phyloP scores from a whole-genome alignment of 306 rosid genomes.

The Ochetophila trinervis region DNA sequence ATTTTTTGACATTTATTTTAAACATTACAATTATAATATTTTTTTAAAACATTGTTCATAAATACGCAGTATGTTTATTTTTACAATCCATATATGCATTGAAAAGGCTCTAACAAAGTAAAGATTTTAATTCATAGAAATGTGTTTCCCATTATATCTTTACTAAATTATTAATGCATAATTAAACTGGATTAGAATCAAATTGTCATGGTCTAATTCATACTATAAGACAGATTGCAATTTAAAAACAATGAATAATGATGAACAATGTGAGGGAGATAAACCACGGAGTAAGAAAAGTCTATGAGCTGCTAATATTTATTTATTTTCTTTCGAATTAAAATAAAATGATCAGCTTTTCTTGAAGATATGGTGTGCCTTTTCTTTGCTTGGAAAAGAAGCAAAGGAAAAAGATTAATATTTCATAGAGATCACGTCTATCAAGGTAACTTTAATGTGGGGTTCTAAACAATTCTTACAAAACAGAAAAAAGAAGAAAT shows the following conservation, averaged over 20 bases:
- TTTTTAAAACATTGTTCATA: too few species aligned
- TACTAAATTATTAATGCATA: too few species aligned
- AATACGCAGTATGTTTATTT: too few species aligned
- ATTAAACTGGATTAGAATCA: too few species aligned
- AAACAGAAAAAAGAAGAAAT: background rate
- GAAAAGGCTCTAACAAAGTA: too few species aligned
- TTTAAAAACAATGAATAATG: background rate
- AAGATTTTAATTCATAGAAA: too few species aligned
- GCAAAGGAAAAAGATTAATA: conserved; percentile 4
- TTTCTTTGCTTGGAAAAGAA: conserved; percentile 24
- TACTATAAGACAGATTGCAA: background rate
- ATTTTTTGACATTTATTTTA: too few species aligned
- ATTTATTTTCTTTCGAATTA: background rate
- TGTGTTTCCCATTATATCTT: too few species aligned
- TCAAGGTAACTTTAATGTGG: background rate
- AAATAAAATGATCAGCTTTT: background rate
- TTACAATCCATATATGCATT: too few species aligned
- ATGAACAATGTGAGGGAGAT: background rate
- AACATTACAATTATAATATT: too few species aligned
- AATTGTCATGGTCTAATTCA: too few species aligned
- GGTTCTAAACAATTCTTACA: too few species aligned
- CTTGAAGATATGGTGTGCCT: background rate
- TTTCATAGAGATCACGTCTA: background rate
- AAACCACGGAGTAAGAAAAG: conserved; percentile 1
- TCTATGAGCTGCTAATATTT: background rate